phyloP scores from a whole-genome alignment of 768 basidiomycete species.

The Tylopilus cervinicoccineus region DNA sequence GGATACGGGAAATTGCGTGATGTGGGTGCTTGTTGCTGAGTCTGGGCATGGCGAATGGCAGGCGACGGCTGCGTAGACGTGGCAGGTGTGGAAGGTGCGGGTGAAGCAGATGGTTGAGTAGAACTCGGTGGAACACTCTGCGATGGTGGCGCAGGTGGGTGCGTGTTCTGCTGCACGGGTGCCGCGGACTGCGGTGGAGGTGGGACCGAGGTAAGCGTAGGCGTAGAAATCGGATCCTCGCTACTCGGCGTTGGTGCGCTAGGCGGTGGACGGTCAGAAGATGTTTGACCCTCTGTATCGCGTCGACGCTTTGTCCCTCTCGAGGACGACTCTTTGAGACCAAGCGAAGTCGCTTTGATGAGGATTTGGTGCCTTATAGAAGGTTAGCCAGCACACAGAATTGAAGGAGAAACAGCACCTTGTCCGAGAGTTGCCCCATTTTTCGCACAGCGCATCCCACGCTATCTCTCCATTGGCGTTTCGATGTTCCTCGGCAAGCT shows the following conservation, averaged over 20 bases:
- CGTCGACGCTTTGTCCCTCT: slow-evolving; percentile 60
- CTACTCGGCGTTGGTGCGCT: slow-evolving; percentile 18
- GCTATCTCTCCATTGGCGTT: slow-evolving; percentile 49
- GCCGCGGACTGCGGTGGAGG: slow-evolving; percentile 17
- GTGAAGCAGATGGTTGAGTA: slow-evolving; percentile 29
- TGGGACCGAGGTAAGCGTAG: slow-evolving; percentile 25
- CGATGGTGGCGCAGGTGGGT: slow-evolving; percentile 32
- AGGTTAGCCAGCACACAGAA: neutral
- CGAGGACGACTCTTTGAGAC: slow-evolving; percentile 71
- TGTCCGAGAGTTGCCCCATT: slow-evolving; percentile 72
- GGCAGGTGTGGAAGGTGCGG: slow-evolving; percentile 32
- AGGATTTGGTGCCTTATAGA: slow-evolving; percentile 70
- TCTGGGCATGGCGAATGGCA: slow-evolving; percentile 28
- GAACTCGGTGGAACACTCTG: slow-evolving; percentile 24
- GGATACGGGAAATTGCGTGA: slow-evolving; percentile 53
- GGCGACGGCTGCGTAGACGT: slow-evolving; percentile 35
- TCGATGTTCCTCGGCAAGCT: slow-evolving; percentile 65
- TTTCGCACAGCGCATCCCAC: slow-evolving; percentile 74
- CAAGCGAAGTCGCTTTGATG: slow-evolving; percentile 74
- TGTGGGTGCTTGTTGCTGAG: slow-evolving; percentile 26
- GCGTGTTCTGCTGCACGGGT: slow-evolving; percentile 21
- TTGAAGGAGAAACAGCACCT: slow-evolving; percentile 41
- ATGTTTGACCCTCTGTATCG: slow-evolving; percentile 35
- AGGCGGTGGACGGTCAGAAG: slow-evolving; percentile 23
- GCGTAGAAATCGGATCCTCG: slow-evolving; percentile 16